phyloP scores from a whole-genome alignment of 129 eudicot genomes.

The Logfia minima region DNA sequence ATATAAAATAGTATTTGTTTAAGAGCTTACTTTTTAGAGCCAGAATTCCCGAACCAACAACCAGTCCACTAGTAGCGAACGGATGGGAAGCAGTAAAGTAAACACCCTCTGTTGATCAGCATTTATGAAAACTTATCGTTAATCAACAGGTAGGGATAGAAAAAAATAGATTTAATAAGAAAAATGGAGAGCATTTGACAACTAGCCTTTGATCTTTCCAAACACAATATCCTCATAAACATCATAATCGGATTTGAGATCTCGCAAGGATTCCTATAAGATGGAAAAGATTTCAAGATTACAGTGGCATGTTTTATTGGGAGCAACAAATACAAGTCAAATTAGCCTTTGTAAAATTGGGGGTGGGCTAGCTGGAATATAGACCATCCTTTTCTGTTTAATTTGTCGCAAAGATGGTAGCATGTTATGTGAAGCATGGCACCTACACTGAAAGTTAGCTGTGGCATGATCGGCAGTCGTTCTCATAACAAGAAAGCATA shows the following conservation, averaged over 20 bases:
- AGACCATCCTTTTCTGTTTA: neutral
- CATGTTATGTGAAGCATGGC: neutral
- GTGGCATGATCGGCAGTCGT: neutral
- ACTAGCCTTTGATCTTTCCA: constrained; percentile 78
- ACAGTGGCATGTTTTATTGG: neutral
- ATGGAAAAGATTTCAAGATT: constrained; percentile 20
- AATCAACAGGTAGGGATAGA: constrained; percentile 11
- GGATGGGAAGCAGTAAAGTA: constrained; percentile 75
- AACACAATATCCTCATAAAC: constrained; percentile 66
- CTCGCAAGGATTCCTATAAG: constrained; percentile 67
- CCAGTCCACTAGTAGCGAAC: constrained; percentile 58
- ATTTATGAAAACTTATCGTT: constrained; percentile 13
- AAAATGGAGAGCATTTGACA: neutral
- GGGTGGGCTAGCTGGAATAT: no score
- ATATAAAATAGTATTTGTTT: neutral
- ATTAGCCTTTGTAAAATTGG: neutral
- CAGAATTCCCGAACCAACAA: constrained; percentile 64
- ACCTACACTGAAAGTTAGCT: neutral
- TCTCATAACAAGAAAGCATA: neutral
- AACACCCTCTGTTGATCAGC: constrained; percentile 66
- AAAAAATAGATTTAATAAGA: neutral
- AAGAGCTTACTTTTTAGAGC: constrained; percentile 56
- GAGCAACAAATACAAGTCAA: neutral
- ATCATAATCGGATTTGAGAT: constrained; percentile 56
- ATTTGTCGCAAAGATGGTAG: neutral